Conservation (phyloP, 2,329 filamentous ascomycete species). For the Ampelomyces quisqualis region DNA sequence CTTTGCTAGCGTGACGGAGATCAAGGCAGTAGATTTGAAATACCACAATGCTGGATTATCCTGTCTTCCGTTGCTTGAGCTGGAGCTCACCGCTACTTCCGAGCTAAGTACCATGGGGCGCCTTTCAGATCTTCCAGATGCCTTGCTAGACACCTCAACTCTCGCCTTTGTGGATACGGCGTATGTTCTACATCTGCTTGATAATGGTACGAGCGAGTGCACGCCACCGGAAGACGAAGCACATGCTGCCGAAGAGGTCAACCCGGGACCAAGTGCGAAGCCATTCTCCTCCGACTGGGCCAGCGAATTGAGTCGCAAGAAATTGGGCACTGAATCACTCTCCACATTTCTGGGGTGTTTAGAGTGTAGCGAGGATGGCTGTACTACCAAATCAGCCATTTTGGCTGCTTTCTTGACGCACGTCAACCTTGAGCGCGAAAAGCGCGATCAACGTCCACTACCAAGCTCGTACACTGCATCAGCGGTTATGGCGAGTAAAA, state of each 20-base stretch:
- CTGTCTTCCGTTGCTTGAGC: too few species aligned
- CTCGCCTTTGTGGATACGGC: too few species aligned
- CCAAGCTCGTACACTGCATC: neutral
- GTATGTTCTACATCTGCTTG: too few species aligned
- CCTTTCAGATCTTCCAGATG: too few species aligned
- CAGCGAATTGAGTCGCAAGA: slow-evolving; percentile 1
- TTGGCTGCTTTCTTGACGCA: neutral
- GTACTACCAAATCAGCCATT: neutral
- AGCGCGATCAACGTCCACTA: neutral
- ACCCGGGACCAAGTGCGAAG: too few species aligned
- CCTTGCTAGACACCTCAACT: too few species aligned
- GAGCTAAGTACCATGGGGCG: too few species aligned
- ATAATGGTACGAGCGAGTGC: neutral
- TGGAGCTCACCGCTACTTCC: too few species aligned
- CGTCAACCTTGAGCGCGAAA: slow-evolving; percentile 1
- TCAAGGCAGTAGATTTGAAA: neutral
- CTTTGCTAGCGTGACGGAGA: neutral
- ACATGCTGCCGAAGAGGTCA: neutral
- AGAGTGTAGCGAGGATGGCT: neutral
- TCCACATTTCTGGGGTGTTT: slow-evolving; percentile 2
- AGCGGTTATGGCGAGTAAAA: slow-evolving; percentile 1
- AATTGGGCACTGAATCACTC: slow-evolving; percentile 3
- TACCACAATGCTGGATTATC: too few species aligned
- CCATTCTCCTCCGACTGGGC: slow-evolving; percentile 1
- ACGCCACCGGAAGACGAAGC: neutral